A percentile compares a stretch with the other conserved stretches of the same genome.
Evolutionary conservation across 2,329 filamentous ascomycete genomes (phyloP).

Genomic region (Penicillium sp.): DNA sequence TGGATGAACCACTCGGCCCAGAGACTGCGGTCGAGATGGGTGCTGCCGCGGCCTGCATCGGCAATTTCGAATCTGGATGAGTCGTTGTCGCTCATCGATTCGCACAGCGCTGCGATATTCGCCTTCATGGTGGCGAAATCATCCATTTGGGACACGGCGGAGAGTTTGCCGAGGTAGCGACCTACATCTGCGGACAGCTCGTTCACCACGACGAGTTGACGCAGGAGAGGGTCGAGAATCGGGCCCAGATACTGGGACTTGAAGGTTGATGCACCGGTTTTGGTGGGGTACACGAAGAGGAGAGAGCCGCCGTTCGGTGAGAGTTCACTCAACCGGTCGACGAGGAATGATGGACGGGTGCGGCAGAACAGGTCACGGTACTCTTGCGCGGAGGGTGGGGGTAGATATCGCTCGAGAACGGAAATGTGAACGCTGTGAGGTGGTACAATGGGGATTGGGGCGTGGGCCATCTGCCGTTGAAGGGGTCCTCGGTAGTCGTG

Average conservation of each 20-base stretch:
- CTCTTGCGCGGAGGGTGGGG: constrained; percentile 57
- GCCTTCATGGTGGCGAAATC: constrained; percentile 52
- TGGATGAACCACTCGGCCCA: constrained; percentile 65
- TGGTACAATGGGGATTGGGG: constrained; percentile 56
- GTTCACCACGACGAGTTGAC: constrained; percentile 57
- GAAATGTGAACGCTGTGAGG: constrained; percentile 59
- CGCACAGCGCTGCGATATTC: constrained; percentile 41
- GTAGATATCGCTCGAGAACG: constrained; percentile 63
- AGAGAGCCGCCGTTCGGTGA: constrained; percentile 56
- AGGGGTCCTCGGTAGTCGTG: constrained; percentile 52
- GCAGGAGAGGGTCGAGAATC: constrained; percentile 58
- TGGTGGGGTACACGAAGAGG: constrained; percentile 61
- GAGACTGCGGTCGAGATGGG: constrained; percentile 49
- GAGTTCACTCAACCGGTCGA: constrained; percentile 59
- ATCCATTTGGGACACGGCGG: constrained; percentile 52
- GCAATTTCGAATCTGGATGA: constrained; percentile 45
- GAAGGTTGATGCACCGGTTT: constrained; percentile 55
- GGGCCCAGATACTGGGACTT: constrained; percentile 58
- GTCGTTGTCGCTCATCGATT: constrained; percentile 38
- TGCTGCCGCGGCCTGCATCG: constrained; percentile 51
- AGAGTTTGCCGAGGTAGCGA: constrained; percentile 52
- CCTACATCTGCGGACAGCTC: constrained; percentile 56
- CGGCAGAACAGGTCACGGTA: constrained; percentile 57
- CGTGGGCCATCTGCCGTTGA: constrained; percentile 39
- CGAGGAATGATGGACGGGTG: constrained; percentile 54